Percentiles rank a stretch among this genome's conserved stretches.
Conservation (phyloP, 2,329 filamentous ascomycete genomes). For the Monilinia polystroma region DNA sequence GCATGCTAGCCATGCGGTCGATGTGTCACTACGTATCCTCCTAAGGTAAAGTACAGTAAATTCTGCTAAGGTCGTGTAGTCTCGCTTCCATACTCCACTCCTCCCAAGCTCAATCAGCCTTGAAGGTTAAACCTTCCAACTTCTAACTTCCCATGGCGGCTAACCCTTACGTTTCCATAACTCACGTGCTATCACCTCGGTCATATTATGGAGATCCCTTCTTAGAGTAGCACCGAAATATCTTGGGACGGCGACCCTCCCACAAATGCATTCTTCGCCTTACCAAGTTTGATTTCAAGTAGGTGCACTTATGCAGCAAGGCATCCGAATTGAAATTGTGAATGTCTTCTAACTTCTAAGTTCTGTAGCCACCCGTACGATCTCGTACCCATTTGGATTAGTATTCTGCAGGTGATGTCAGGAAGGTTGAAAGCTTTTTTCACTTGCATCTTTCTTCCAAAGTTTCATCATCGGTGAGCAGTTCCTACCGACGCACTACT, state of each 20-base stretch:
- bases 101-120: background rate
- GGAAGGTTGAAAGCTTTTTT: constrained; percentile 2
- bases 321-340: background rate
- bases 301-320: background rate
- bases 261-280: background rate
- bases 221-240: constrained; percentile 1
- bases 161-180: background rate
- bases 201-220: constrained; percentile 7
- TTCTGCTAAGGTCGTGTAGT: background rate
- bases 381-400: background rate
- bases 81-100: background rate
- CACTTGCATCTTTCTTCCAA: background rate
- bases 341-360: background rate
- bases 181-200: constrained; percentile 5
- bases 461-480: background rate
- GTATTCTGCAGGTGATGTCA: constrained; percentile 5
- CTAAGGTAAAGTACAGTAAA: background rate
- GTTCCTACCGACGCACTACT: background rate
- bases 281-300: background rate
- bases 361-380: background rate
- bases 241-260: background rate
- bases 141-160: background rate
- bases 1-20: constrained; percentile 4
- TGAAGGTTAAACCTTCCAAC: constrained; percentile 7
- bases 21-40: constrained; percentile 2